These are phyloP conservation scores for Clarireedia sp. DNA, from an alignment of 2,329 filamentous ascomycete genomes.

Conservation along the genomic window DNA sequence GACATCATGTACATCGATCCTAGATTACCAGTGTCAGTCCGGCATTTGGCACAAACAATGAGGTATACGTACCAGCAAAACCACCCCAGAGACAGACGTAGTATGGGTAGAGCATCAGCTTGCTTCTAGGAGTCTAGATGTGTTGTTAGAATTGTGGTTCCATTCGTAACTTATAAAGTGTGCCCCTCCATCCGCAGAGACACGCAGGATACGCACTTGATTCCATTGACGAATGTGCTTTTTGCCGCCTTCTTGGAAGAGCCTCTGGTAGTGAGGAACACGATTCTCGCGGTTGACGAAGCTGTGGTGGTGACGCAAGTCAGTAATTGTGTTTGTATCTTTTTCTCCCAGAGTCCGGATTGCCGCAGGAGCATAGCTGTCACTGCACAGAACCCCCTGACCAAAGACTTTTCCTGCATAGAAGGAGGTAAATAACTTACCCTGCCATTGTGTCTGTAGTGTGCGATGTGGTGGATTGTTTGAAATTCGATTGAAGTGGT, in stretches of 20 bases:
- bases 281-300: conserved; percentile 67
- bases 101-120: conserved; percentile 60
- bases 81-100: conserved; percentile 55
- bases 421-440: conserved; percentile 18
- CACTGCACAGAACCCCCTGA: not conserved
- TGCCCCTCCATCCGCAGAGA: not conserved
- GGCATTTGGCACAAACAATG: not conserved
- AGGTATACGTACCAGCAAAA: conserved; percentile 47
- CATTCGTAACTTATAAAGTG: not conserved
- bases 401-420: not conserved
- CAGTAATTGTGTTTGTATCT: not conserved
- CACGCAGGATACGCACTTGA: conserved; percentile 52
- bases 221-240: conserved; percentile 64
- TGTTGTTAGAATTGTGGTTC: not conserved
- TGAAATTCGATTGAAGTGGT: conserved; percentile 7
- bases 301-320: conserved; percentile 20
- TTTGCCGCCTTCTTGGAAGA: conserved; percentile 67
- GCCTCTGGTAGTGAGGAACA: conserved; percentile 66
- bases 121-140: conserved; percentile 55
- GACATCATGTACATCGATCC: conserved; percentile 61
- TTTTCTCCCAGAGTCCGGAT: not conserved
- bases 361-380: not conserved
- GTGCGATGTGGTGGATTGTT: not conserved
- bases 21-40: conserved; percentile 13
- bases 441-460: conserved; percentile 28